Evolutionary conservation across 805 yeast species (phyloP).

Genomic region (Kluyveromyces aestuarii): DNA sequence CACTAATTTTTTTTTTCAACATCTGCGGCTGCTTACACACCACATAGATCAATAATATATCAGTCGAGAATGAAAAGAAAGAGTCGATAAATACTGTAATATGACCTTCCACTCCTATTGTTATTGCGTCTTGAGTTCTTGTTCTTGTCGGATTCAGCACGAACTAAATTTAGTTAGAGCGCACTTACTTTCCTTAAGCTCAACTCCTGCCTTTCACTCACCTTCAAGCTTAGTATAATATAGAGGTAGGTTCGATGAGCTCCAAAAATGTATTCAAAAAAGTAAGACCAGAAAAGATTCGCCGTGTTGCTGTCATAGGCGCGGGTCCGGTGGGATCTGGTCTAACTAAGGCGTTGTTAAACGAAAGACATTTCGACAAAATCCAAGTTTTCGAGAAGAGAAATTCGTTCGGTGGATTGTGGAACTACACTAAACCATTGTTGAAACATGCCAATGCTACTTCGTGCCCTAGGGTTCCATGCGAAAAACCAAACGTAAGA

Average conservation of each 20-base stretch:
- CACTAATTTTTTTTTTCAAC: too few relatives aligned
- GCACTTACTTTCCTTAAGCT: too few relatives aligned
- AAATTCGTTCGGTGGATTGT: slow-evolving; percentile 54
- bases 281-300: slow-evolving; percentile 8
- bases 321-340: slow-evolving; percentile 68
- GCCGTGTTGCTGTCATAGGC: slow-evolving; percentile 53
- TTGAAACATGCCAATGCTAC: slow-evolving; percentile 5
- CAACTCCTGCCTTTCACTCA: too few relatives aligned
- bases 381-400: slow-evolving; percentile 54
- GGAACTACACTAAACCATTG: slow-evolving; percentile 45
- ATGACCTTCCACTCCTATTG: too few relatives aligned
- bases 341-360: slow-evolving; percentile 47
- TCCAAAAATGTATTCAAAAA: not conserved
- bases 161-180: too few relatives aligned
- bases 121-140: too few relatives aligned
- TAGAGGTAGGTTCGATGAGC: not conserved
- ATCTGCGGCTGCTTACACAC: too few relatives aligned
- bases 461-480: slow-evolving; percentile 20
- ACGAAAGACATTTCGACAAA: slow-evolving; percentile 36
- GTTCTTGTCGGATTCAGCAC: too few relatives aligned
- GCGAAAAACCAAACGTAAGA: slow-evolving; percentile 19
- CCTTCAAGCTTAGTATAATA: not conserved
- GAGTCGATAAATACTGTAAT: too few relatives aligned
- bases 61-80: too few relatives aligned
- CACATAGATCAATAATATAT: too few relatives aligned